Evolutionary conservation across 768 basidiomycete species (phyloP).

Genomic region (Kwoniella shandongensis): DNA sequence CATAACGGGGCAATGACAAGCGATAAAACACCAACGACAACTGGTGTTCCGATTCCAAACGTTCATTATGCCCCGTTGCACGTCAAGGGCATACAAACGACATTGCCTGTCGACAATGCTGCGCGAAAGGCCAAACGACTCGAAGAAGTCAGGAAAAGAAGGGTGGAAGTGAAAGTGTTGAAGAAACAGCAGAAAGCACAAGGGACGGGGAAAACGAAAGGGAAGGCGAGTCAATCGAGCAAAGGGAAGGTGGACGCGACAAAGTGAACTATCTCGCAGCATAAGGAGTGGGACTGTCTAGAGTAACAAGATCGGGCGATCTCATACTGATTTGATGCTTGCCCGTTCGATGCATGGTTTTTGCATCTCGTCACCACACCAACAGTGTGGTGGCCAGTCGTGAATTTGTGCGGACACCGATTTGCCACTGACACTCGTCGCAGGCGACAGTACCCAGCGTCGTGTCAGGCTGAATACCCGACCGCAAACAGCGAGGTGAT

Average conservation of each 20-base stretch:
- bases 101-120: constrained; percentile 33
- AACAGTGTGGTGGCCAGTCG: too few relatives aligned
- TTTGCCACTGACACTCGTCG: too few relatives aligned
- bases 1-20: constrained; percentile 2
- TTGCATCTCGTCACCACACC: too few relatives aligned
- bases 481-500: too few relatives aligned
- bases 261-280: not conserved
- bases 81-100: constrained; percentile 45
- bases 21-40: too few relatives aligned
- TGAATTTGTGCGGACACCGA: too few relatives aligned
- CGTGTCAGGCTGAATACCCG: too few relatives aligned
- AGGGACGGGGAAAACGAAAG: constrained; percentile 11
- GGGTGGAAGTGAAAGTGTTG: constrained; percentile 35
- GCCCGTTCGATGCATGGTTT: too few relatives aligned
- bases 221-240: not conserved
- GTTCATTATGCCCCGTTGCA: constrained; percentile 42
- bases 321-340: too few relatives aligned
- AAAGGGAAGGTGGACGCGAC: not conserved
- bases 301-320: too few relatives aligned
- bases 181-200: constrained; percentile 22
- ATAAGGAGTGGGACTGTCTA: too few relatives aligned
- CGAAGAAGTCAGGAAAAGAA: constrained; percentile 31
- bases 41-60: constrained; percentile 18
- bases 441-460: too few relatives aligned
- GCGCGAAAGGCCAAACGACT: constrained; percentile 30